These are phyloP conservation scores for Boletus reticulatus DNA, from an alignment of 768 basidiomycete species.

Conservation along the genomic window DNA sequence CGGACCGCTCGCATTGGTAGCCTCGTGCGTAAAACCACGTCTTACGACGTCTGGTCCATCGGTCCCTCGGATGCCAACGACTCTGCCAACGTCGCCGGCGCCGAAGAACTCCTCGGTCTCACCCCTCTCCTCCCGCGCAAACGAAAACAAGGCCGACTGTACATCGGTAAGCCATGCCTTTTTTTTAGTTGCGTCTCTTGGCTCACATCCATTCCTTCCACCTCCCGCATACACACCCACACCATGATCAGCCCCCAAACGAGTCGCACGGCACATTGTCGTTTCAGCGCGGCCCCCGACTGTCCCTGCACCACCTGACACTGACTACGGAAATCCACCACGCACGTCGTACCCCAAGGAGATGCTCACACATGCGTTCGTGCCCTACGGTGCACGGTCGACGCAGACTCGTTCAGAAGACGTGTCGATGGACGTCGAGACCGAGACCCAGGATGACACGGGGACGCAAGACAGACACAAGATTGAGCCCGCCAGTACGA, in stretches of 20 bases:
- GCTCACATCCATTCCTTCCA: too few species aligned
- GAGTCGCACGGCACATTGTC: slow-evolving; percentile 56
- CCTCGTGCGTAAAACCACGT: slow-evolving; percentile 50
- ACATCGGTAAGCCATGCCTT: slow-evolving; percentile 41
- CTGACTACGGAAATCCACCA: slow-evolving; percentile 45
- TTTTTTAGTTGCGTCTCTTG: too few species aligned
- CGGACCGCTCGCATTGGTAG: slow-evolving; percentile 44
- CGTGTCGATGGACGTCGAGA: slow-evolving; percentile 23
- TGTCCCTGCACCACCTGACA: slow-evolving; percentile 2
- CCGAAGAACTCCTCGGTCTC: slow-evolving; percentile 61
- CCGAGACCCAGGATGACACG: slow-evolving; percentile 10
- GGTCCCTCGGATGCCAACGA: slow-evolving; percentile 33
- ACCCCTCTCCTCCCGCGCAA: slow-evolving; percentile 65
- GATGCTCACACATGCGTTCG: slow-evolving; percentile 59
- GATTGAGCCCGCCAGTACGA: slow-evolving; percentile 11
- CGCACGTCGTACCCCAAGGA: slow-evolving; percentile 59
- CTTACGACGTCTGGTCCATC: slow-evolving; percentile 67
- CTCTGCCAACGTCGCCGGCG: slow-evolving; percentile 48
- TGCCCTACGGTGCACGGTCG: slow-evolving; percentile 55
- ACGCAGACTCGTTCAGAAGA: neutral
- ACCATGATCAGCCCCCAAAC: slow-evolving; percentile 49
- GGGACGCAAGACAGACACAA: neutral
- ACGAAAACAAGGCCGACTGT: slow-evolving; percentile 57
- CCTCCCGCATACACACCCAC: too few species aligned
- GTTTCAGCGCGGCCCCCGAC: slow-evolving; percentile 48